These are phyloP conservation scores for Talaromyces ruber DNA, from an alignment of 495 filamentous ascomycete species.

Conservation along the genomic window DNA sequence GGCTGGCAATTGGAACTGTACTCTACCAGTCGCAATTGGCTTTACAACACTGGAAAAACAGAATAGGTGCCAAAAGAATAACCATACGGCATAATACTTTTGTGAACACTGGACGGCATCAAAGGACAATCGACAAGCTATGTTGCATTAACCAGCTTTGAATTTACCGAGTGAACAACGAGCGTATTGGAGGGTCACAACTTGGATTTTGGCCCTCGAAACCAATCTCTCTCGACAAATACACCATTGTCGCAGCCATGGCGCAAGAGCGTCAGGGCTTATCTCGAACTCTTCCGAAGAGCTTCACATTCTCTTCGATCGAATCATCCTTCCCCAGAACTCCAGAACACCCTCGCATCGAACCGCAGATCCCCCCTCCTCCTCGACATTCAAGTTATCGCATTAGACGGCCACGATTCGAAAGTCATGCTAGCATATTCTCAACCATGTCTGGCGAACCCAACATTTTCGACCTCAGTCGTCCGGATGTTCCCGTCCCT, in stretches of 20 bases:
- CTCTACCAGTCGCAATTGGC: neutral
- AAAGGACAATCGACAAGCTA: neutral
- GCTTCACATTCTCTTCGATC: constrained; percentile 53
- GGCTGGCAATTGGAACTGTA: neutral
- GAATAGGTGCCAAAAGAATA: neutral
- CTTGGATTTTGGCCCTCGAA: neutral
- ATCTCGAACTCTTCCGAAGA: constrained; percentile 57
- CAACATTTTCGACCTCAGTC: constrained; percentile 18
- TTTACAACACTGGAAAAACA: neutral
- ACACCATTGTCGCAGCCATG: constrained; percentile 23
- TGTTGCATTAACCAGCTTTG: neutral
- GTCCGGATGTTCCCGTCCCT: constrained; percentile 42
- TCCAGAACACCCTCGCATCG: constrained; percentile 41
- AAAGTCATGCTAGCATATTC: constrained; percentile 34
- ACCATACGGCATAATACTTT: neutral
- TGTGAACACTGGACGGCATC: neutral
- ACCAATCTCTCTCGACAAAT: neutral
- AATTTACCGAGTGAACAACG: neutral
- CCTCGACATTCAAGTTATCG: constrained; percentile 46
- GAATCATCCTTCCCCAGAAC: constrained; percentile 47
- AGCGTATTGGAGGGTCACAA: neutral
- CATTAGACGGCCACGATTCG: constrained; percentile 35
- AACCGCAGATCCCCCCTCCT: constrained; percentile 36
- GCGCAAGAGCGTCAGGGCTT: constrained; percentile 41
- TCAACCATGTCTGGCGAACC: constrained; percentile 26